Conservation (phyloP, 768 basidiomycete species). For the Hypholoma fasciculare region DNA sequence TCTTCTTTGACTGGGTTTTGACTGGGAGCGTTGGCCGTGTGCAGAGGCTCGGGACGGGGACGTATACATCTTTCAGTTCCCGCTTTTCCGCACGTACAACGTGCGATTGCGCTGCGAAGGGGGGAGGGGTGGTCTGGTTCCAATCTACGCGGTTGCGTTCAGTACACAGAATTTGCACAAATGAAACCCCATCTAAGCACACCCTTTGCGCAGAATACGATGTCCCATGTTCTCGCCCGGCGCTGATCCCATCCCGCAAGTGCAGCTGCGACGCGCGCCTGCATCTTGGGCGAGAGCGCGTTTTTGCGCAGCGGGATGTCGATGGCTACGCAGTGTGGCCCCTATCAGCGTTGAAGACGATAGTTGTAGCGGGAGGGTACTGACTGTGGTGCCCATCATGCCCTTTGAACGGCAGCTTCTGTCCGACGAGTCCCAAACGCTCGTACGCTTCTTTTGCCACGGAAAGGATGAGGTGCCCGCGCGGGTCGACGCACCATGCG, state of each 20-base stretch:
- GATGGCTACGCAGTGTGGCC: constrained; percentile 37
- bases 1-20: constrained; percentile 10
- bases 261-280: constrained; percentile 38
- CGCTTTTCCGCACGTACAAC: constrained; percentile 24
- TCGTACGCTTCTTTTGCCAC: constrained; percentile 61
- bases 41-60: constrained; percentile 38
- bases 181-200: neutral
- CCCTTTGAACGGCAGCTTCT: constrained; percentile 51
- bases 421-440: constrained; percentile 58
- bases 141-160: neutral
- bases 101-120: constrained; percentile 16
- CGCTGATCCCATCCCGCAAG: constrained; percentile 51
- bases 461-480: constrained; percentile 58
- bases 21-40: constrained; percentile 17
- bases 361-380: constrained; percentile 16
- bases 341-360: neutral
- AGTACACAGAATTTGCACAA: neutral
- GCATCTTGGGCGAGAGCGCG: constrained; percentile 34
- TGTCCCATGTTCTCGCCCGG: constrained; percentile 42
- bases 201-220: constrained; percentile 39
- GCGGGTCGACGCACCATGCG: constrained; percentile 69
- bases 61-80: constrained; percentile 33
- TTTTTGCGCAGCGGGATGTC: constrained; percentile 42
- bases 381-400: constrained; percentile 48
- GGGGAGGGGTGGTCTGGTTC: constrained; percentile 18